These are phyloP conservation scores for Rubroboletus pulcherrimus DNA, from an alignment of 768 basidiomycete genomes.

Conservation along the genomic window DNA sequence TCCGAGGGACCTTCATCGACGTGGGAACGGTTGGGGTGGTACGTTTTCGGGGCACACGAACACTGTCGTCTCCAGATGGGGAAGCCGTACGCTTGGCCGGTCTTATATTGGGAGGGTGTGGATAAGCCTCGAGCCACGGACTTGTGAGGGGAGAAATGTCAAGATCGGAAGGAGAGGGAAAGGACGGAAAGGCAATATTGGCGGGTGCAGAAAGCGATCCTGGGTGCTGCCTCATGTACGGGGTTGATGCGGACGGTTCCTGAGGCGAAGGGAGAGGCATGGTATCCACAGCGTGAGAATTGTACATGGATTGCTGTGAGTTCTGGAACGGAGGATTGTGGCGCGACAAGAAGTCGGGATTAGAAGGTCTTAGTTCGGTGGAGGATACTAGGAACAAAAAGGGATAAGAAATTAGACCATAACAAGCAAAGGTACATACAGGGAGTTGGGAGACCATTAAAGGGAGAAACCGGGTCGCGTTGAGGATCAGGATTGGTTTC, in stretches of 20 bases:
- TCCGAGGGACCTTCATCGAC: constrained; percentile 23
- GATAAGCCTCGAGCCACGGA: constrained; percentile 71
- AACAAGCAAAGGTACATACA: constrained; percentile 38
- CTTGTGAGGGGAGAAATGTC: constrained; percentile 80
- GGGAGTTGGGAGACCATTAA: constrained; percentile 64
- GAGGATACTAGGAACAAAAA: constrained; percentile 48
- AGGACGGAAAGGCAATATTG: constrained; percentile 62
- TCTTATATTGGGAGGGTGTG: constrained; percentile 30
- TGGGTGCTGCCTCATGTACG: constrained; percentile 33
- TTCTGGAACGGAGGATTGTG: constrained; percentile 49
- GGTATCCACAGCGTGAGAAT: constrained; percentile 23
- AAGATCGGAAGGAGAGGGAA: constrained; percentile 49
- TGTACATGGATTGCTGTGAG: constrained; percentile 25
- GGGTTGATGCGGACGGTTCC: constrained; percentile 27
- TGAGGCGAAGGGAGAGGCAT: constrained; percentile 30
- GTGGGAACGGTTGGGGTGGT: constrained; percentile 39
- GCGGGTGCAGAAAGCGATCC: constrained; percentile 66
- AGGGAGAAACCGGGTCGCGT: constrained; percentile 34
- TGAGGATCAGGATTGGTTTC: constrained; percentile 34
- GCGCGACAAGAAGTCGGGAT: constrained; percentile 58
- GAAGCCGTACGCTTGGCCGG: constrained; percentile 53
- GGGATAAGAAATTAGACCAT: constrained; percentile 11
- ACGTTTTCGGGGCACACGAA: constrained; percentile 48
- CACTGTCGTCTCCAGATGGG: constrained; percentile 50
- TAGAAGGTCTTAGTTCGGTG: constrained; percentile 59